Base-by-base conservation (phyloP, 352 stramenopile genomes). In the Phytophthora chlamydospora region DNA sequence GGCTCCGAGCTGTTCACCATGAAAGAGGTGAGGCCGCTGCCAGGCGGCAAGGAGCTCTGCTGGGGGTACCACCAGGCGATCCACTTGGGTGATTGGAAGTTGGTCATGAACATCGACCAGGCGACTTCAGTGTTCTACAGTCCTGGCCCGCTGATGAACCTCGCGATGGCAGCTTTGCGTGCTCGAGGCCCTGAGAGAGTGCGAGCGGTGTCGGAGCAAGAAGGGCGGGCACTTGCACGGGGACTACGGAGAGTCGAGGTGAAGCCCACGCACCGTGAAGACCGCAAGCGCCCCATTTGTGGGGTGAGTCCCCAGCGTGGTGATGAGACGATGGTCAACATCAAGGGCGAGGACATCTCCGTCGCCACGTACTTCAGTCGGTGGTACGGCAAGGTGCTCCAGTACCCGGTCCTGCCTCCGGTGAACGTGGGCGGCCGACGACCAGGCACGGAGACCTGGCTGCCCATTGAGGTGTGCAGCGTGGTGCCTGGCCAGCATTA, bases 381-480 rank as follows among this genome's bases (percentile, higher is more conserved):
- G 9, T 48, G 57, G 4, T 90, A 90, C 63, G 64, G 71, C 3
- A 47, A 71, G 2, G 33, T 19, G 4, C 55, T 89, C 13, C 62
- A 73, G 13, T 80, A 80, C 46, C 76, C 81, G 33, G 58, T 73
- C 7, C 42, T 93, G 34, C 83, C 85, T 4, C 73, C 62, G 0
- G 76, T 93, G 1, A 85, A 90, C 51, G 70, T 93, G 2, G 81
- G 82, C 7, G 75, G 55, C 19, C 67, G 71, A 47, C 49, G 50
- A n/a, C 54, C 71, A 17, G 60, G 60, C 3, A 54, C 50, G 27
- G 40, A 64, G 46, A 76, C 60, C 6, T 95, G 77, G 68, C 46
- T 92, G 13, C 85, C 85, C 14, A 83, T 95, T 32, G 85, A 95
- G 50, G 38, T 91, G 4, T 94, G 85, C 40, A 55, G 78, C n/a